Evolutionary conservation across 495 filamentous ascomycete genomes (phyloP), one percentile per base, ranked within the genome.

Genomic region (Bryoglossum gracile): DNA sequence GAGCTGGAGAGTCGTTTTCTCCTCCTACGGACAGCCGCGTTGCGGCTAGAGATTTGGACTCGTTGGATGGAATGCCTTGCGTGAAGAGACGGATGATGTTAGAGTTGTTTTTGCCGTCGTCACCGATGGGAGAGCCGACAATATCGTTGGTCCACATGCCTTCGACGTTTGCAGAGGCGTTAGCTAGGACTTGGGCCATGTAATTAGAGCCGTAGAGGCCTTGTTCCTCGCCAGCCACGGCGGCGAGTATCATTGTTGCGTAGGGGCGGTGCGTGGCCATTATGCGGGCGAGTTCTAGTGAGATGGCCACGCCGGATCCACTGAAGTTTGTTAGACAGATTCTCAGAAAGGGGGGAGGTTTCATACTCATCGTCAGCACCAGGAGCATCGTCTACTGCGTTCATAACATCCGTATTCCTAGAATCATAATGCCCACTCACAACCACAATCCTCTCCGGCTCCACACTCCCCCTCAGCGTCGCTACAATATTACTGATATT

Each of bases 221-320:
- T 55, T 78, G 75, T 42, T 78, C 75, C 60, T 78, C 75, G 4
- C 70, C 75, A 1, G 75, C 71, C 6, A 70, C 67, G 5, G 75
- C 75, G 4, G 61, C 72, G 35, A 78, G 70, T 28, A 74, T 67
- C 44, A 78, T 72, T 22, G 72, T 77, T 6, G 72, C 67, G 45
- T 61, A 65, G 6, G 72, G 72, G 18, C 61, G 28, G 11, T 61
- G 55, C 13, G 55, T 61, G 8, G 73, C 68, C 51, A 70, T 57
- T 28, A 77, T 62, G 10, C 73, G 64, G 8, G 69, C 68, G 8
- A 78, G 58, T 58, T 78, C 73, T 50, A 77, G 63, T 2, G 65
- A 64, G 16, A 76, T 60, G 21, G 58, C 50, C 35, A 50, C 45
- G 18, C 55, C 50, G 17, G 43, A 50, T 1, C 22, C 43, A 23